Conservation (phyloP, 2,329 filamentous ascomycete species). For the Colletotrichum tofieldiae region DNA sequence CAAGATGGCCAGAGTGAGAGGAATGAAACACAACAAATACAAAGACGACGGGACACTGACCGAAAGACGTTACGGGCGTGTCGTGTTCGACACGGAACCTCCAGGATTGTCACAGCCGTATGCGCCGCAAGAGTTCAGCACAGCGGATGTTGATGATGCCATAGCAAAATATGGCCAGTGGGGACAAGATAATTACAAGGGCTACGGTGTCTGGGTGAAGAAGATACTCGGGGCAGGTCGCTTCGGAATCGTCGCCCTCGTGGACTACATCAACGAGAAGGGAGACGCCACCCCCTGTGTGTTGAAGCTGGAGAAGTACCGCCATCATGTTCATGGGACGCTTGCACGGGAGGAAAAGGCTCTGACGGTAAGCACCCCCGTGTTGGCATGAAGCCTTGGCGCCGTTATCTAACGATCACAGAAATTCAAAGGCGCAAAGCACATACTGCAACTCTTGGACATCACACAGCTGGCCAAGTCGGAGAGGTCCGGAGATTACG, state of each 20-base stretch:
- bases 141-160: constrained; percentile 1
- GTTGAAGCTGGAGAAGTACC: constrained; percentile 31
- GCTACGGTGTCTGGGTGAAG: constrained; percentile 47
- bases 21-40: background rate
- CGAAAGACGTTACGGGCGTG: background rate
- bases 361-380: constrained; percentile 17
- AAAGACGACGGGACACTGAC: background rate
- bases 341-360: constrained; percentile 32
- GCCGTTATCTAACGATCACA: constrained; percentile 12
- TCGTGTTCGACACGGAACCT: background rate
- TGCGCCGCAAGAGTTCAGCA: background rate
- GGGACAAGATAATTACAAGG: constrained; percentile 16
- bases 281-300: background rate
- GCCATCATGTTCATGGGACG: background rate
- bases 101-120: background rate
- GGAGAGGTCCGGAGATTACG: constrained; percentile 5
- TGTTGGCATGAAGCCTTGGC: no score
- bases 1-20: constrained; percentile 4
- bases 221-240: constrained; percentile 50
- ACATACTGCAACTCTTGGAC: constrained; percentile 50
- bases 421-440: constrained; percentile 48
- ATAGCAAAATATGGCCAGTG: background rate
- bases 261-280: background rate
- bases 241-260: constrained; percentile 46
- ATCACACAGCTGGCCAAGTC: constrained; percentile 37